Evolutionary conservation across 305 asterid species (phyloP), one percentile per base, ranked within the genome.

Genomic region (Ilex paraguariensis): DNA sequence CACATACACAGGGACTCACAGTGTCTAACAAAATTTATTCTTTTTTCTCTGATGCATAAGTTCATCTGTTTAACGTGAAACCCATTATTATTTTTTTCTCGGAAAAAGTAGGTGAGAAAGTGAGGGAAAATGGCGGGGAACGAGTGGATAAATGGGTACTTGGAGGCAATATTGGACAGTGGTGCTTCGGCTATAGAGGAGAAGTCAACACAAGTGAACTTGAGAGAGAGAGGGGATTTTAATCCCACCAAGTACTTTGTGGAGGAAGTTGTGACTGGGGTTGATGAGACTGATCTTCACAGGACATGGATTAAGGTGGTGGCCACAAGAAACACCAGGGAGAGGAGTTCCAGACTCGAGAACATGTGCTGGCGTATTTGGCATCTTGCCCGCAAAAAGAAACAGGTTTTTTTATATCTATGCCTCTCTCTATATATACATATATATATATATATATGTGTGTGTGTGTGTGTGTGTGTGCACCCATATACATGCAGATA

Each of bases 291-390:
- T 62, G 98, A 91, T 78, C 87, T 91, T 53, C 97, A 91, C 61
- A 54, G 95, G 61, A 88, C 97, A 75, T 91, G 98, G 98, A 85
- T 91, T 79, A 88, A 91, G 70, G 96, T 88, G 53, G 95, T 88
- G 33, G 96, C 98, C 1, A 91, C 97, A 1, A 77, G 97, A 63
- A 87, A 88, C 53, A 83, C 95, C 0, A 73, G 80, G 45, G 91
- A 84, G 56, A 77, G 88, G 62, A 81, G 84, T 33, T 81, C 91
- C 16, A 75, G 98, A 66, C 89, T 91, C 62, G 97, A 91, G 73
- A 91, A 91, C 59, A 91, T 91, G 98, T 91, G 97, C 73, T 91
- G 98, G 98, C 86, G 98, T 15, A 88, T 91, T 70, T 91, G 98
- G 98, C 98, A 89, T 61, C 95, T 91, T 61, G 77, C 98, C 13